A percentile compares a stretch with the other conserved stretches of the same genome.
phyloP scores from a whole-genome alignment of 768 basidiomycete genomes.

The Agaricus subrufescens region DNA sequence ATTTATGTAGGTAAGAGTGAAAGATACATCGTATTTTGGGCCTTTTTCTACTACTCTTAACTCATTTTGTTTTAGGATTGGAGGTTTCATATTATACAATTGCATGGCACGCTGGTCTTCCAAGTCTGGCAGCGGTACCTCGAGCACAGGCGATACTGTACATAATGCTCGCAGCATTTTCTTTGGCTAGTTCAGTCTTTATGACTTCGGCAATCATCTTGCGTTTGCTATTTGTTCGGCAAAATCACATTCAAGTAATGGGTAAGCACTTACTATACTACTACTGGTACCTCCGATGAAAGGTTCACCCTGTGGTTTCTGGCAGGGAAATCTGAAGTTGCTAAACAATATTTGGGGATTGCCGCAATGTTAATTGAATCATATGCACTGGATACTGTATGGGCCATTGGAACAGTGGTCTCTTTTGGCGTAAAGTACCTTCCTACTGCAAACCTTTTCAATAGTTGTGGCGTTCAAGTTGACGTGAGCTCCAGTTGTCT shows the following conservation, averaged over 20 bases:
- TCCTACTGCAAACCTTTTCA: not conserved
- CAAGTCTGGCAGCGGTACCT: not conserved
- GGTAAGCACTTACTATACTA: not conserved
- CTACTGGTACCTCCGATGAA: too few relatives aligned
- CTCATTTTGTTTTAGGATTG: too few relatives aligned
- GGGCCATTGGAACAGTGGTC: not conserved
- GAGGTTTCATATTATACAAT: too few relatives aligned
- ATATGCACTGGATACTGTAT: slow-evolving; percentile 1
- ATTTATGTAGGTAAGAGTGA: not conserved
- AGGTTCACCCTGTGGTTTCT: too few relatives aligned
- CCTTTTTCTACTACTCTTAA: too few relatives aligned
- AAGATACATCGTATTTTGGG: too few relatives aligned
- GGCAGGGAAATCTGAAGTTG: not conserved
- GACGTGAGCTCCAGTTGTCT: not conserved
- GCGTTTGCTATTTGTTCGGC: not conserved
- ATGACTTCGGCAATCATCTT: not conserved
- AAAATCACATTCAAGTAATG: not conserved
- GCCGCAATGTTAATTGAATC: not conserved
- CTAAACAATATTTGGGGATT: not conserved
- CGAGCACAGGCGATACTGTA: too few relatives aligned
- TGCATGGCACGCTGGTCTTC: too few relatives aligned
- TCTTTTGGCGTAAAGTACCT: not conserved
- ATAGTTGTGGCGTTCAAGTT: not conserved
- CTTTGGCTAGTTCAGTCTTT: not conserved
- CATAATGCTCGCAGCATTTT: not conserved